Evolutionary conservation across 2,329 filamentous ascomycete species (phyloP).

Genomic region (Daldinia sp.): DNA sequence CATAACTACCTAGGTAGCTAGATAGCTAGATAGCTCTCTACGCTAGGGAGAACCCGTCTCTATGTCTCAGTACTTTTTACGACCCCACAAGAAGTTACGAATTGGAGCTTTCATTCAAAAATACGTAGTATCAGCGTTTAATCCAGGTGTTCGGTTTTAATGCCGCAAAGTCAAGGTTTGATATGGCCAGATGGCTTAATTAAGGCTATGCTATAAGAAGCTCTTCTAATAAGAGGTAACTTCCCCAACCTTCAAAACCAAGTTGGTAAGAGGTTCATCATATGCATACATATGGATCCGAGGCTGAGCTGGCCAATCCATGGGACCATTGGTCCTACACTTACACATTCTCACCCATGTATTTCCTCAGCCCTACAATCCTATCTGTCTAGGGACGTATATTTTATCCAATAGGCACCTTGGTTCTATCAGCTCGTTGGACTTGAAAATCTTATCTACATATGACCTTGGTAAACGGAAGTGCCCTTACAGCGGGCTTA

Average conservation of each 20-base stretch:
- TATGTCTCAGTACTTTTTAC: neutral
- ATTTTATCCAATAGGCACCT: neutral
- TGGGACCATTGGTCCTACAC: neutral
- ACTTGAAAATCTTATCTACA: neutral
- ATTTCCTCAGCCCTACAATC: neutral
- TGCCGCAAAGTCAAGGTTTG: neutral
- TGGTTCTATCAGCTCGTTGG: slow-evolving; percentile 1
- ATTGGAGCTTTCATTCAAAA: neutral
- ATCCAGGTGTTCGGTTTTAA: neutral
- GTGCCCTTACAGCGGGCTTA: neutral
- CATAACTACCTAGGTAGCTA: slow-evolving; percentile 2
- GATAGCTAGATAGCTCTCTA: neutral
- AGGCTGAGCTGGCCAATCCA: neutral
- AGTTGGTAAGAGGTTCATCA: neutral
- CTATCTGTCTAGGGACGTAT: neutral
- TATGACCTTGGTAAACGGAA: neutral
- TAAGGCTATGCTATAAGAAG: neutral
- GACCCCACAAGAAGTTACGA: neutral
- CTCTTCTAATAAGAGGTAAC: neutral
- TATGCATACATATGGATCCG: neutral
- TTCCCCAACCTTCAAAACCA: neutral
- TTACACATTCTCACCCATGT: neutral
- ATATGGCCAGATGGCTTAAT: neutral
- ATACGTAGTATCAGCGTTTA: neutral
- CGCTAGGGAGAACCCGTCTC: slow-evolving; percentile 1